A percentile compares a stretch with the other conserved stretches of the same genome.
Evolutionary conservation across 495 filamentous ascomycete species (phyloP).

Genomic region (Aspergillus hancockii): DNA sequence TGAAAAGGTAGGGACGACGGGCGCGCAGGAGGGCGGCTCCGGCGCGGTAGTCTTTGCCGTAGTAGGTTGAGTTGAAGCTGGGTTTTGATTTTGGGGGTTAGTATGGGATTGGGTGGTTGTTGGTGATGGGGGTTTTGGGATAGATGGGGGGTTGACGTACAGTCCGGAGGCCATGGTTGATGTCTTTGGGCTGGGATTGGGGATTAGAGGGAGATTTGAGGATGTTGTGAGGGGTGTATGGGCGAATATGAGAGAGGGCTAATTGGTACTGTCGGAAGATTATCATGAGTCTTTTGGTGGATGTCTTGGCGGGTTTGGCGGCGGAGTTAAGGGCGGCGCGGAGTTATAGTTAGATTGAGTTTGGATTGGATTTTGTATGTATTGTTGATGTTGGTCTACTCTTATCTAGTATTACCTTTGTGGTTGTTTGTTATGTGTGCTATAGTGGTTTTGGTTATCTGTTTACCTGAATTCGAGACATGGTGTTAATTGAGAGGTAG

Average conservation of each 20-base stretch:
- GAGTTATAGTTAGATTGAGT: neutral
- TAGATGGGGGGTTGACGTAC: constrained; percentile 28
- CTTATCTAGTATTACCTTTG: too few relatives aligned
- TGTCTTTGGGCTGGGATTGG: neutral
- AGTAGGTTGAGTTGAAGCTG: constrained; percentile 84
- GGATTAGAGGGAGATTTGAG: neutral
- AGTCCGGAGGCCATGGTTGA: constrained; percentile 43
- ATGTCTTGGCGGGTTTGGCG: constrained; percentile 3
- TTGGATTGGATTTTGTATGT: too few relatives aligned
- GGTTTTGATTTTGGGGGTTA: neutral
- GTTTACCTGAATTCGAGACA: too few relatives aligned
- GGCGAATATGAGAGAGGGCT: neutral
- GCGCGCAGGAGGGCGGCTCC: constrained; percentile 85
- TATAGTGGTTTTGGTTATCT: too few relatives aligned
- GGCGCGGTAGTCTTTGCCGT: constrained; percentile 79
- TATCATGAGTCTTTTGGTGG: neutral
- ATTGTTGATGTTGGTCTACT: too few relatives aligned
- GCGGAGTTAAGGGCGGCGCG: neutral
- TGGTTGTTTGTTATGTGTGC: too few relatives aligned
- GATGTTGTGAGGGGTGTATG: neutral
- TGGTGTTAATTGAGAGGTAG: too few relatives aligned
- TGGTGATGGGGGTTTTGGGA: neutral
- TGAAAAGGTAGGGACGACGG: constrained; percentile 85
- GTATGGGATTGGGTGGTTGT: neutral
- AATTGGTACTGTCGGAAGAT: neutral